A percentile compares a stretch with the other conserved stretches of the same genome.
Evolutionary conservation across 257 asterid species (phyloP).

Genomic region (Leptodermis oblonga): DNA sequence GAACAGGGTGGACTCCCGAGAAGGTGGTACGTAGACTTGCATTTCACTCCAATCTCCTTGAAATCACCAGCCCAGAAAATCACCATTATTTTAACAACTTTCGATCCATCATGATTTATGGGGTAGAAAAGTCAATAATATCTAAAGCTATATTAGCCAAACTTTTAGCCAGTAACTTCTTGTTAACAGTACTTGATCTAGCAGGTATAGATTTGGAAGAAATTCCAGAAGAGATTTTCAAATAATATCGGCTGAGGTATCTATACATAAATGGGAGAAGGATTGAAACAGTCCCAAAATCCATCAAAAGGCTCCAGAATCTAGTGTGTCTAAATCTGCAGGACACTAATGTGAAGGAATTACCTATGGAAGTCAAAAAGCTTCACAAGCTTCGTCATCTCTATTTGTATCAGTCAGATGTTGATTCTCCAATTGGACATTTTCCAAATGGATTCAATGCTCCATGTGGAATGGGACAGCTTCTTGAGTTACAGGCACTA

Average conservation of each 20-base stretch:
- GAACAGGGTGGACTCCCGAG: neutral
- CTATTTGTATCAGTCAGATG: no score
- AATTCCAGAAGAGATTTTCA: slow-evolving; percentile 15
- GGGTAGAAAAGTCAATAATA: neutral
- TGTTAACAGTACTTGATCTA: slow-evolving; percentile 12
- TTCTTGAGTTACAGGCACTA: no score
- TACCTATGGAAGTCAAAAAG: no score
- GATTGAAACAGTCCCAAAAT: slow-evolving; percentile 12
- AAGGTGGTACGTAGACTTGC: slow-evolving; percentile 19
- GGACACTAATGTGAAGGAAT: no score
- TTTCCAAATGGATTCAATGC: no score
- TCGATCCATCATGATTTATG: slow-evolving; percentile 5
- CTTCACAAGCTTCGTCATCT: no score
- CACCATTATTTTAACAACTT: neutral
- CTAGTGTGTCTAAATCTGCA: no score
- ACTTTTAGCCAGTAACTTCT: slow-evolving; percentile 6
- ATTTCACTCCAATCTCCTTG: neutral
- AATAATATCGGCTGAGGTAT: slow-evolving; percentile 18
- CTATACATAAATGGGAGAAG: slow-evolving; percentile 8
- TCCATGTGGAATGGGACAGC: no score
- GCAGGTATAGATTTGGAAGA: neutral
- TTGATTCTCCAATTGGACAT: no score
- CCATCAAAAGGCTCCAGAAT: slow-evolving; percentile 17
- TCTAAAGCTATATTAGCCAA: neutral
- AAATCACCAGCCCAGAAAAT: neutral